A percentile compares a stretch with the other conserved stretches of the same genome.
phyloP scores from a whole-genome alignment of 495 filamentous ascomycete species.

The Tetracladium setigerum region DNA sequence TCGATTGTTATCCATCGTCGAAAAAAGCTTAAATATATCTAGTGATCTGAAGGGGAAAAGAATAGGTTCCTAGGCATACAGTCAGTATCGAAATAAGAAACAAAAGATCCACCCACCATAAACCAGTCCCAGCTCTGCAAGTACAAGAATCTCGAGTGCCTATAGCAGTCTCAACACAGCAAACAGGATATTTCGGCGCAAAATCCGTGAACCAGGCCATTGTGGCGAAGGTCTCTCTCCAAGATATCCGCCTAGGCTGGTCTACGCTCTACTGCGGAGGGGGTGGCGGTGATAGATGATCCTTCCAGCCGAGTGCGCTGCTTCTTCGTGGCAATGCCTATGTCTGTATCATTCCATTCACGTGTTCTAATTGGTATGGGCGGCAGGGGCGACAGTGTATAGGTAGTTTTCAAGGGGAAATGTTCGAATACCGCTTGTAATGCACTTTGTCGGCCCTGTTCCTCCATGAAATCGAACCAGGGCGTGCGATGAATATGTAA shows the following conservation, averaged over 20 bases:
- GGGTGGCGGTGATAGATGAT: neutral
- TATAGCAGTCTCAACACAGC: no score
- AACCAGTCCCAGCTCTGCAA: slow-evolving; percentile 1
- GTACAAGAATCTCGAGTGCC: no score
- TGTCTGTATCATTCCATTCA: neutral
- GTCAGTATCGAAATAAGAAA: neutral
- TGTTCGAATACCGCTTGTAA: neutral
- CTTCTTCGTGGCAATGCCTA: neutral
- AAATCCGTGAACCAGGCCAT: no score
- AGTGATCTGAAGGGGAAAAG: neutral
- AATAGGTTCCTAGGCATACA: slow-evolving; percentile 1
- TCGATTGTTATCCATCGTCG: neutral
- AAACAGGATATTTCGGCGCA: no score
- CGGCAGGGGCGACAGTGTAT: slow-evolving; percentile 1
- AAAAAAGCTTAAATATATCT: neutral
- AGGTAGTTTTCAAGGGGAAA: neutral
- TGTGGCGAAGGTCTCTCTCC: no score
- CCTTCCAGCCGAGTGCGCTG: neutral
- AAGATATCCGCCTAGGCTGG: no score
- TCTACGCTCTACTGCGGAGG: neutral
- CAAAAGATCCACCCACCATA: neutral
- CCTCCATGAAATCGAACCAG: neutral
- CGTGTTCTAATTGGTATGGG: neutral
- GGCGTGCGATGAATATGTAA: neutral
- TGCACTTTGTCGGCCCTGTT: neutral